Base-by-base conservation (phyloP, 371 early-diverging fungal genomes). In the Actinomortierella wolfii region DNA sequence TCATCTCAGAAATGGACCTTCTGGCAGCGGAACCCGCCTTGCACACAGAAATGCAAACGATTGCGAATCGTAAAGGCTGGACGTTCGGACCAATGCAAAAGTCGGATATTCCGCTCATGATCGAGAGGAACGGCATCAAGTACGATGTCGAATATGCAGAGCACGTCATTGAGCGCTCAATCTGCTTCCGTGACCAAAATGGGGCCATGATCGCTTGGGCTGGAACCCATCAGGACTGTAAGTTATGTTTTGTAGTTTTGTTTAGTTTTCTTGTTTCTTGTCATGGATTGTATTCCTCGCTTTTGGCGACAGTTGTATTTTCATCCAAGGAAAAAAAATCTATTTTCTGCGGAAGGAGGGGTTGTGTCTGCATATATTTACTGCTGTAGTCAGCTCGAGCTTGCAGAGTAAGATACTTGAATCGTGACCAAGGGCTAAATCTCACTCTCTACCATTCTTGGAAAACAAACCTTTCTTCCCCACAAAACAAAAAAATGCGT, bases 161-260 rank as follows among this genome's bases (percentile, higher is more conserved):
- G 11, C 41, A 43, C n/a, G 61, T 73, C 15, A 59, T 66, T 48
- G 55, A 48, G 40, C 56, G 53, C 3, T 65, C 73, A 0, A 2
- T 20, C 6, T 66, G 67, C 60, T 73, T 73, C 44, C 49, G 67
- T 49, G 43, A 57, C 40, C 61, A 56, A 41, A 23, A 52, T 18
- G 59, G 63, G 3, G 24, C 61, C 1, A 62, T 66, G 59, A 59
- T 73, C 1, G 73, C 73, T 0, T 73, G 73, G 73, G 73, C 67
- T 26, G 73, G 73, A 14, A 56, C 67, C 3, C 73, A 73, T 28
- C 46, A 39, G 18, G 73, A 73, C 51, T 73, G 69, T 64, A 64
- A 64, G 69, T 57, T 11, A 3, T 18, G 13, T 5, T 2, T 24
- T 1, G 8, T 7, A 13, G n/a, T n/a, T n/a, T 3, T 18, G 1